These are phyloP conservation scores for Ailanthus altissimus DNA, from an alignment of 345 rosid genomes.

Conservation along the genomic window DNA sequence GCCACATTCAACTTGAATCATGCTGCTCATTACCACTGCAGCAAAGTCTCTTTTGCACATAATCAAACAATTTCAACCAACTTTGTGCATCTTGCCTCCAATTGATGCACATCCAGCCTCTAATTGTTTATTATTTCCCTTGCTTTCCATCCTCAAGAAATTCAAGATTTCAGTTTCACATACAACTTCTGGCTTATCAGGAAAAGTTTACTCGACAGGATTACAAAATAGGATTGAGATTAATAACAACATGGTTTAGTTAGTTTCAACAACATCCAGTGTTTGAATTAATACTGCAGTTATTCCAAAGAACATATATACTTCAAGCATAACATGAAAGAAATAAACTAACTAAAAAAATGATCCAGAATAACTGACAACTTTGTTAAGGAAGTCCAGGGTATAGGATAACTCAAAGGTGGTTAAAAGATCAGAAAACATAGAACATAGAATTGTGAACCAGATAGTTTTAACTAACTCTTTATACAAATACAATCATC, in stretches of 20 bases:
- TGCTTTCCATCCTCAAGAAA: conserved; percentile 1
- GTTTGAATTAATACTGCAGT: not conserved
- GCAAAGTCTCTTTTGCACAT: not conserved
- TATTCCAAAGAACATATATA: not conserved
- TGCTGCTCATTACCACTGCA: not conserved
- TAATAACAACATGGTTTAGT: not conserved
- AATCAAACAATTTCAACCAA: not conserved
- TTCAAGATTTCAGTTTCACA: not conserved
- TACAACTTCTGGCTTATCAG: not conserved
- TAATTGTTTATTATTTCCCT: not conserved
- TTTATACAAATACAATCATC: not conserved
- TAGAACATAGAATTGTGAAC: not conserved
- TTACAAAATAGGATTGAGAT: not conserved
- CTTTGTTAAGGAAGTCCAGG: not conserved
- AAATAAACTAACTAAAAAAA: not conserved
- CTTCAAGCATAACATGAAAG: not conserved
- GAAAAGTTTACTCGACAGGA: not conserved
- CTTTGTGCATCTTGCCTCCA: not conserved
- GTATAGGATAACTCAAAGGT: not conserved
- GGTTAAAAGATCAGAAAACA: not conserved
- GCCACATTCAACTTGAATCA: not conserved
- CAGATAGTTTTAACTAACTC: not conserved
- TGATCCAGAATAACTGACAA: not conserved
- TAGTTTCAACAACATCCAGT: not conserved
- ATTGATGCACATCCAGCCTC: not conserved